These are phyloP conservation scores for Aspergillus egyptiacus DNA, from an alignment of 495 filamentous ascomycete genomes.

Conservation along the genomic window DNA sequence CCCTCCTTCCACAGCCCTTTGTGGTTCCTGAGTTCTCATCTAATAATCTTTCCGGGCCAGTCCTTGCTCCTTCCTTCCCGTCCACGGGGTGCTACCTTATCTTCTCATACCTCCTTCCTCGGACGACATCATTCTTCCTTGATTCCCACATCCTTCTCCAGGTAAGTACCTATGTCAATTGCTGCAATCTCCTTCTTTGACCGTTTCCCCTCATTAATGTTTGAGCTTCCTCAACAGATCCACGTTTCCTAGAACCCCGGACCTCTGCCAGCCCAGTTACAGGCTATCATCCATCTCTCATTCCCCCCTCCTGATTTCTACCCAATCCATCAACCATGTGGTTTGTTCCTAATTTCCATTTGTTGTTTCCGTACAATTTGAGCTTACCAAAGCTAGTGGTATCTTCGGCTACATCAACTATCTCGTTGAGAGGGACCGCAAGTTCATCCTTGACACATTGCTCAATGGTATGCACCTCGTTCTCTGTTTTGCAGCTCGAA, in stretches of 20 bases:
- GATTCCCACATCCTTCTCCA: background rate
- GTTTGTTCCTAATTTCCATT: constrained; percentile 21
- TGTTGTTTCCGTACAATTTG: background rate
- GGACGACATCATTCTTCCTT: background rate
- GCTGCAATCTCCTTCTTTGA: background rate
- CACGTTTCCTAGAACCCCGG: background rate
- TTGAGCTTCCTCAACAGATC: background rate
- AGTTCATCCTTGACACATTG: constrained; percentile 88
- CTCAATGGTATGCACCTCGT: constrained; percentile 69
- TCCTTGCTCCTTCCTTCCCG: too few relatives aligned
- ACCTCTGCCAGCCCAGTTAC: background rate
- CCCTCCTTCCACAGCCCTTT: constrained; percentile 20
- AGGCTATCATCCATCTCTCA: constrained; percentile 1
- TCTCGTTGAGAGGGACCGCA: constrained; percentile 89
- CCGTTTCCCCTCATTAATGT: constrained; percentile 6
- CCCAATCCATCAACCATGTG: constrained; percentile 28
- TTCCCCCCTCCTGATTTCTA: background rate
- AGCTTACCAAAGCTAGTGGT: constrained; percentile 53
- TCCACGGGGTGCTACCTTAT: too few relatives aligned
- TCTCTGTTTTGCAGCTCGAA: background rate
- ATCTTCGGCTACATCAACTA: constrained; percentile 98
- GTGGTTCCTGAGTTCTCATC: too few relatives aligned
- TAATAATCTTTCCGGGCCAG: too few relatives aligned
- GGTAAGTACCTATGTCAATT: background rate
- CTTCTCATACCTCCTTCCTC: too few relatives aligned